phyloP scores from a whole-genome alignment of 768 basidiomycete species.

The Cyathus striatus region DNA sequence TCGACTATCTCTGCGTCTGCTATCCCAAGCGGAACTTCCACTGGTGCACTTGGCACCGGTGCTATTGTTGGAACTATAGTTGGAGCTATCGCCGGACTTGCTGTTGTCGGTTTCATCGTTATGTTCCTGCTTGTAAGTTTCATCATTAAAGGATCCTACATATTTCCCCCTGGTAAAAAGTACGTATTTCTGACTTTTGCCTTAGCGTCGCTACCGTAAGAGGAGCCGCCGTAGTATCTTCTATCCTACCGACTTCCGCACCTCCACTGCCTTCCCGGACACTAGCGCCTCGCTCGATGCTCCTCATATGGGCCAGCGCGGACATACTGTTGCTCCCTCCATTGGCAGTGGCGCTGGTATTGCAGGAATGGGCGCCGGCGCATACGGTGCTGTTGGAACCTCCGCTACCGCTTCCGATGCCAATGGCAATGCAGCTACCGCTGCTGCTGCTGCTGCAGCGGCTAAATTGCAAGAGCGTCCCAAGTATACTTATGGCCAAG shows the following conservation, averaged over 20 bases:
- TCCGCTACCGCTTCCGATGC: conserved; percentile 19
- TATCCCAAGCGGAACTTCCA: conserved; percentile 5
- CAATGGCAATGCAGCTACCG: conserved; percentile 4
- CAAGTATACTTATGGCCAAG: conserved; percentile 34
- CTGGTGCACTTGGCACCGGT: conserved; percentile 26
- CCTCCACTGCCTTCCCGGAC: conserved; percentile 17
- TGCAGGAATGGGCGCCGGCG: conserved; percentile 36
- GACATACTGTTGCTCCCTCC: conserved; percentile 21
- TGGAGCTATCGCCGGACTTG: conserved; percentile 33
- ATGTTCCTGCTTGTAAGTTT: conserved; percentile 34
- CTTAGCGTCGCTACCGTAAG: conserved; percentile 32
- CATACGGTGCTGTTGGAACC: conserved; percentile 32
- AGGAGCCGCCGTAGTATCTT: conserved; percentile 27
- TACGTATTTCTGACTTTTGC: conserved; percentile 1
- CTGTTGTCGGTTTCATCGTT: conserved; percentile 28
- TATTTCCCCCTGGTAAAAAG: neutral
- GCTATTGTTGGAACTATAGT: conserved; percentile 32
- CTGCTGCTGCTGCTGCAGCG: conserved; percentile 11
- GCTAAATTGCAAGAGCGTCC: conserved; percentile 35
- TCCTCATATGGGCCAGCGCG: conserved; percentile 22
- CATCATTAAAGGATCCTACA: neutral
- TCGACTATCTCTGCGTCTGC: conserved; percentile 14
- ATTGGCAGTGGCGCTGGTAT: conserved; percentile 25
- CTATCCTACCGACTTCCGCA: conserved; percentile 24
- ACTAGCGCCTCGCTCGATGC: conserved; percentile 17